These are phyloP conservation scores for Lentinula edodes DNA, from an alignment of 768 basidiomycete genomes.

Conservation along the genomic window DNA sequence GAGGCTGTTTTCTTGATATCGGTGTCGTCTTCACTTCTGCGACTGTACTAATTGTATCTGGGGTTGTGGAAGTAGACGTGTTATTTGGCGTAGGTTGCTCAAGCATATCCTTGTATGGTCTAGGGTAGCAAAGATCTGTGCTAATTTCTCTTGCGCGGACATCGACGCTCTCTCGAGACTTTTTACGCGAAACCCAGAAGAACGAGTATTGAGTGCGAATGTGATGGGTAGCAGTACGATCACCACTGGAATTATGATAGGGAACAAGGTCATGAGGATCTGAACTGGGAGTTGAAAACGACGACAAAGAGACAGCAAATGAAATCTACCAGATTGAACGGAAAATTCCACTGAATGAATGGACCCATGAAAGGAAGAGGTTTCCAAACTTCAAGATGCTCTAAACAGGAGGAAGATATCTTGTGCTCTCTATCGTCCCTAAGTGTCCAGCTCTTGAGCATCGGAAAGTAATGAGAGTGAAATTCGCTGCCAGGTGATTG, in stretches of 20 bases:
- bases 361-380: constrained; percentile 10
- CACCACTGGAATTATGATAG: neutral
- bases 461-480: neutral
- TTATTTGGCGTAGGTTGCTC: neutral
- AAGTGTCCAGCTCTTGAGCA: neutral
- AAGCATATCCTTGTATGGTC: neutral
- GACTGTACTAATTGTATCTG: too few relatives aligned
- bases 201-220: neutral
- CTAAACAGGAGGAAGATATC: constrained; percentile 12
- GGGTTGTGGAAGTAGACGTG: neutral
- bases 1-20: too few relatives aligned
- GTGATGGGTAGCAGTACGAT: neutral
- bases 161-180: neutral
- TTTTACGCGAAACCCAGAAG: neutral
- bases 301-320: neutral
- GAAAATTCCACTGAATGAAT: constrained; percentile 16
- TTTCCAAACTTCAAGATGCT: constrained; percentile 4
- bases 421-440: neutral
- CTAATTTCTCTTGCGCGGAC: constrained; percentile 6
- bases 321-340: constrained; percentile 18
- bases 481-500: neutral
- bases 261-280: neutral
- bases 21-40: too few relatives aligned
- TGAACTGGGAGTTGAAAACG: neutral
- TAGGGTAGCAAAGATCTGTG: neutral